These are phyloP conservation scores for Aureobasidium sp. DNA, from an alignment of 2,329 filamentous ascomycete genomes.

Conservation along the genomic window DNA sequence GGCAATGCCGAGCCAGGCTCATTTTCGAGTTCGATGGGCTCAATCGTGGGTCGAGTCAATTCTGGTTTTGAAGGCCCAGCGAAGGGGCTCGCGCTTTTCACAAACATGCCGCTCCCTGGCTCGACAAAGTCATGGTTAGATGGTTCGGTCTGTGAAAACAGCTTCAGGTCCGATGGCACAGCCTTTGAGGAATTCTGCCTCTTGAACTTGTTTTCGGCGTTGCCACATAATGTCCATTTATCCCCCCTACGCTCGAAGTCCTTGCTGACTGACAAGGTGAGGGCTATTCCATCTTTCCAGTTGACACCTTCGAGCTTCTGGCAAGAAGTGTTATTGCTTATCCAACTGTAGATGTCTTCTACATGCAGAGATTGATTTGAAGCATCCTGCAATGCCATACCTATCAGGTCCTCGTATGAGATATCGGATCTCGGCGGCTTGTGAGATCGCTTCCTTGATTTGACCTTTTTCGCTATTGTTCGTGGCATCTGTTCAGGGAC, in stretches of 20 bases:
- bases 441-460: not conserved
- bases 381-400: constrained; percentile 26
- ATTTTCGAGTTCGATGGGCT: not conserved
- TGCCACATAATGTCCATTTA: not conserved
- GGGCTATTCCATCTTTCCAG: constrained; percentile 18
- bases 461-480: not conserved
- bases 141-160: not conserved
- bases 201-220: not conserved
- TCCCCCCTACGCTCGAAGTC: constrained; percentile 18
- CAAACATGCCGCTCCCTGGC: not conserved
- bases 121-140: not conserved
- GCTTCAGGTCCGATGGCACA: not conserved
- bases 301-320: constrained; percentile 19
- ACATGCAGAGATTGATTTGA: constrained; percentile 21
- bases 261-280: constrained; percentile 19
- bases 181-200: not conserved
- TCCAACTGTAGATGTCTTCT: constrained; percentile 24
- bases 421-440: too few relatives aligned
- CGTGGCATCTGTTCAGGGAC: not conserved
- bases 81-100: not conserved
- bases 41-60: too few relatives aligned
- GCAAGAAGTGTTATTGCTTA: constrained; percentile 25
- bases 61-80: too few relatives aligned
- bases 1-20: not conserved
- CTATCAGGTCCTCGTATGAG: constrained; percentile 20